These are phyloP conservation scores for Chlamydomonas applanata DNA, from an alignment of 139 green algal species.

Conservation along the genomic window DNA sequence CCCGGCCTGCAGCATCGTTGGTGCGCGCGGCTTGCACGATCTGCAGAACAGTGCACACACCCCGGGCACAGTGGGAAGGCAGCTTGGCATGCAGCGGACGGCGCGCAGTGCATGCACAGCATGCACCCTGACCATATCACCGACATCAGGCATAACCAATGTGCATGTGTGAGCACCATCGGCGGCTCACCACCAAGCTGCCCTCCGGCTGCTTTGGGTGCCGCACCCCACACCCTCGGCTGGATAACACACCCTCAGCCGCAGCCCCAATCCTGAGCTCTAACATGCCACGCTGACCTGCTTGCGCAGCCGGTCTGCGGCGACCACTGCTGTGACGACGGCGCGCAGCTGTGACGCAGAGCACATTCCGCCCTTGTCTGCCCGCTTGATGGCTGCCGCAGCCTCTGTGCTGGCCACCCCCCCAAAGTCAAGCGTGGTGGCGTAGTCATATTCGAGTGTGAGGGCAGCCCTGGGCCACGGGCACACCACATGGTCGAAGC, in stretches of 20 bases:
- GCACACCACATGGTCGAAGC: not conserved
- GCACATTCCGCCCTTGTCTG: constrained; percentile 48
- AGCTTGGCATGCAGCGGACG: no score
- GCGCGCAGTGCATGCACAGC: no score
- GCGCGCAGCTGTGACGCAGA: constrained; percentile 19
- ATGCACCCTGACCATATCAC: no score
- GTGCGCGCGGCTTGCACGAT: constrained; percentile 30
- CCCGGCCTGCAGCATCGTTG: constrained; percentile 12
- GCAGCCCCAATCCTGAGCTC: not conserved
- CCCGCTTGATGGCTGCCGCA: constrained; percentile 49
- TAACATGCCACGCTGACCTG: not conserved
- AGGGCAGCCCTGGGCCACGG: constrained; percentile 42
- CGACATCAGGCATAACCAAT: no score
- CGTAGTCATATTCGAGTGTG: constrained; percentile 56
- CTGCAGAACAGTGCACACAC: constrained; percentile 10
- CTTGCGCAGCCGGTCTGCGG: constrained; percentile 29
- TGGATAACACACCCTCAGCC: not conserved
- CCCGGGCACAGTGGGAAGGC: no score
- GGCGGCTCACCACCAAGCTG: no score
- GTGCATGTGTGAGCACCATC: no score
- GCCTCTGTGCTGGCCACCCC: constrained; percentile 60
- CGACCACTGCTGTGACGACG: constrained; percentile 9
- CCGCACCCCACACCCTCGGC: not conserved
- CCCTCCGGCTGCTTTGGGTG: no score
- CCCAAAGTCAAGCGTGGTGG: constrained; percentile 72